Conservation (phyloP, 2,329 filamentous ascomycete species). For the Passalora sequoiae region DNA sequence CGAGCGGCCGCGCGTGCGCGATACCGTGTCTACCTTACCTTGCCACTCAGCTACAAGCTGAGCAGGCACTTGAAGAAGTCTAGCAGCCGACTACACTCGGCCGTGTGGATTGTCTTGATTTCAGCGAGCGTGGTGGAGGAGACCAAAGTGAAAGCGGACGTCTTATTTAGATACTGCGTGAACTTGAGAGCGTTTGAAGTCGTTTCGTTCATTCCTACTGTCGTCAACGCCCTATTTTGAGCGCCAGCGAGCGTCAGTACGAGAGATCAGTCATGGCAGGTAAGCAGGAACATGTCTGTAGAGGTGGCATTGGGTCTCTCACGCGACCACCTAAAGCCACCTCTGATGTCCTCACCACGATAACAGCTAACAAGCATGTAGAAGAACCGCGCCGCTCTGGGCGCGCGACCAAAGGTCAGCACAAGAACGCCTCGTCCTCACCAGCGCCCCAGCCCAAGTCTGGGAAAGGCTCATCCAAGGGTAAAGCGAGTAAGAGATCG, state of each 20-base stretch:
- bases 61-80: no score
- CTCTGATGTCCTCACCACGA: no score
- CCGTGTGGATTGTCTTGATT: no score
- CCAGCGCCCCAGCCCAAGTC: constrained; percentile 31
- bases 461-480: constrained; percentile 42
- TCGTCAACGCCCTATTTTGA: constrained; percentile 9
- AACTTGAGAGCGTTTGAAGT: constrained; percentile 22
- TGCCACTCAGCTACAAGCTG: no score
- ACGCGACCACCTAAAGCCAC: no score
- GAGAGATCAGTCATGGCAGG: constrained; percentile 19
- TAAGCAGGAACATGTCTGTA: constrained; percentile 15
- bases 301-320: constrained; percentile 5
- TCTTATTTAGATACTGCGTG: constrained; percentile 22
- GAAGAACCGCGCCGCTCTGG: constrained; percentile 90
- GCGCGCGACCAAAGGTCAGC: constrained; percentile 92
- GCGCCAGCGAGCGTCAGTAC: constrained; percentile 8
- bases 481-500: constrained; percentile 37
- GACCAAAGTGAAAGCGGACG: constrained; percentile 9
- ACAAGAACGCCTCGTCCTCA: constrained; percentile 73
- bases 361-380: constrained; percentile 33
- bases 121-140: no score
- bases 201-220: constrained; percentile 12
- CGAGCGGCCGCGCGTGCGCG: neutral
- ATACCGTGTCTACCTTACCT: no score
- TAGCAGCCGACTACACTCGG: no score